These are phyloP conservation scores for Corchorus olitorius DNA, from an alignment of 345 rosid genomes.

Conservation along the genomic window DNA sequence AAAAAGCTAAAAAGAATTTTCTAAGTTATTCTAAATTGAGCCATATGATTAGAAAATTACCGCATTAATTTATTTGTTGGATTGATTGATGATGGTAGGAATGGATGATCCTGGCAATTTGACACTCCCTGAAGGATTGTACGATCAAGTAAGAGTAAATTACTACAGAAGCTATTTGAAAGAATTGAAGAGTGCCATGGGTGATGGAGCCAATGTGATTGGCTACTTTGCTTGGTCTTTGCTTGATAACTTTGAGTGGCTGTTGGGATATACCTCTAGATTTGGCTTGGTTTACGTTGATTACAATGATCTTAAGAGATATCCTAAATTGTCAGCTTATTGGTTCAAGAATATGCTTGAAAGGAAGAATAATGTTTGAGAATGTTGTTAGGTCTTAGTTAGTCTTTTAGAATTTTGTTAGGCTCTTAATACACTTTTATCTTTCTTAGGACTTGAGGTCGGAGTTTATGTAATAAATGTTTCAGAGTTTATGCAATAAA, in stretches of 20 bases:
- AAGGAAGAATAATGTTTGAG: slow-evolving; percentile 24
- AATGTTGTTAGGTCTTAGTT: not conserved
- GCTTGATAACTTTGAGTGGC: slow-evolving; percentile 70
- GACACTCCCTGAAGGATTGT: slow-evolving; percentile 34
- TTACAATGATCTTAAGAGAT: slow-evolving; percentile 49
- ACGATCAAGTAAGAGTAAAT: slow-evolving; percentile 43
- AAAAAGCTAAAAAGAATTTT: not conserved
- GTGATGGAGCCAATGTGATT: slow-evolving; percentile 54
- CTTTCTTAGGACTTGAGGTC: no score
- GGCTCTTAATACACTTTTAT: no score
- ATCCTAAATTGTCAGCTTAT: slow-evolving; percentile 83
- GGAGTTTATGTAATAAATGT: no score
- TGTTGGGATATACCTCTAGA: slow-evolving; percentile 52
- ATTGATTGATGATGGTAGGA: not conserved
- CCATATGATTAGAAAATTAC: not conserved
- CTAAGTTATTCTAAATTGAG: not conserved
- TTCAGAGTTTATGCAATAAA: no score
- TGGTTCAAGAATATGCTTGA: slow-evolving; percentile 71
- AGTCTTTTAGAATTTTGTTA: no score
- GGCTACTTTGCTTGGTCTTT: slow-evolving; percentile 73
- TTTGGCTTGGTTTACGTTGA: slow-evolving; percentile 57
- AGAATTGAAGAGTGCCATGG: slow-evolving; percentile 47
- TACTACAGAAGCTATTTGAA: slow-evolving; percentile 45
- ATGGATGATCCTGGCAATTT: slow-evolving; percentile 23
- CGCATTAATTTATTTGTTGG: not conserved